A percentile compares a stretch with the other conserved stretches of the same genome.
Conservation (phyloP, 192 early-diverging fungal species). For the Linnemannia schmuckeri region DNA sequence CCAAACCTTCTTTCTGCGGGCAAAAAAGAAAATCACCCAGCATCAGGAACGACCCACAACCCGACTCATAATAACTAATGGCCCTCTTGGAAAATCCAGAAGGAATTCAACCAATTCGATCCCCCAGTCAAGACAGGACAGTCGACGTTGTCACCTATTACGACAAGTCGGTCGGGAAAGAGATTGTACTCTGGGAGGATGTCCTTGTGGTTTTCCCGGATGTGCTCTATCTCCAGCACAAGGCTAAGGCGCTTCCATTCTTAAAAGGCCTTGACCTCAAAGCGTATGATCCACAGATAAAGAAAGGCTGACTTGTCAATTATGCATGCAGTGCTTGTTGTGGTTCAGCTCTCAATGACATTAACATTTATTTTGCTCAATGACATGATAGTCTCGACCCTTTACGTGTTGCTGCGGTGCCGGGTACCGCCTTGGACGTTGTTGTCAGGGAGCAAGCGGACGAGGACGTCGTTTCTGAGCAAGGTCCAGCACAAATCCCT, state of each 20-base stretch:
- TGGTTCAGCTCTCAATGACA: background rate
- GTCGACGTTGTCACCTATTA: background rate
- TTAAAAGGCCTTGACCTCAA: background rate
- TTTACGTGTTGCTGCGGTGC: background rate
- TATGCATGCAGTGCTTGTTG: no score
- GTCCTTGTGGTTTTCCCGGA: background rate
- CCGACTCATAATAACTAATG: background rate
- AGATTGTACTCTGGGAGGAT: background rate
- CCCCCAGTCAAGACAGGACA: background rate
- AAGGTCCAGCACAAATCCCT: no score
- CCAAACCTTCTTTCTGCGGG: no score
- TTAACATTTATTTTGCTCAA: background rate
- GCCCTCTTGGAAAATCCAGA: background rate
- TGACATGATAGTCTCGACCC: background rate
- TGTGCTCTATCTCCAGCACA: background rate
- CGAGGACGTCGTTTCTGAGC: no score
- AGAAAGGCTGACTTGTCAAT: no score
- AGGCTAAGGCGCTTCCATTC: background rate
- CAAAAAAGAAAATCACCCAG: no score
- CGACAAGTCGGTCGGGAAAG: background rate
- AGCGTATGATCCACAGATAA: background rate
- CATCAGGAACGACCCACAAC: background rate
- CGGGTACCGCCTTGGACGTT: background rate
- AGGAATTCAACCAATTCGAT: background rate
- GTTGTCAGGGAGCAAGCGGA: background rate